Conservation (phyloP, 345 rosid species). For the Citrus mangshanensis region DNA sequence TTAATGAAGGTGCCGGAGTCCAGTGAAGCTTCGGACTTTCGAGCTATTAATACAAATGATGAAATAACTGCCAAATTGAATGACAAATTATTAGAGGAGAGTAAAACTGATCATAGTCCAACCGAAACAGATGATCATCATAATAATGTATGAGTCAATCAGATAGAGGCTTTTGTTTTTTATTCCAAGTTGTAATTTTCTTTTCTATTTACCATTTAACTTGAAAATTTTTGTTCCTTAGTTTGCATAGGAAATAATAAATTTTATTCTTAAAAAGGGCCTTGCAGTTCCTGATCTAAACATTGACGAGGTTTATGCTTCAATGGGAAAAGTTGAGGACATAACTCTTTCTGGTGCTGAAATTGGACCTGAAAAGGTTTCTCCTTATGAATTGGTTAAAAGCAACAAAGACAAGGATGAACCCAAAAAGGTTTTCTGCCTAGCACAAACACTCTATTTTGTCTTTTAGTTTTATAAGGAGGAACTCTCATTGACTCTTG, state of each 20-base stretch:
- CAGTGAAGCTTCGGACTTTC: conserved; percentile 13
- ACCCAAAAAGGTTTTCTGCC: conserved; percentile 31
- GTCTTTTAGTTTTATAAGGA: background rate
- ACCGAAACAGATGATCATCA: conserved; percentile 26
- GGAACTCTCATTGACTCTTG: conserved; percentile 3
- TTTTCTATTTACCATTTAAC: background rate
- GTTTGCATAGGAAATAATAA: conserved; percentile 4
- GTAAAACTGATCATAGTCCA: conserved; percentile 18
- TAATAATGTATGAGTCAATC: conserved; percentile 24
- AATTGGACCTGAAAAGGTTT: conserved; percentile 20
- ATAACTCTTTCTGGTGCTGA: conserved; percentile 17
- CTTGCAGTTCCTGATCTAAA: conserved; percentile 26
- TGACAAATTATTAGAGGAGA: conserved; percentile 24
- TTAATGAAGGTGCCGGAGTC: conserved; percentile 9
- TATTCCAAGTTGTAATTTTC: background rate
- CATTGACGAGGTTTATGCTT: conserved; percentile 16
- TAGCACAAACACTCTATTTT: background rate
- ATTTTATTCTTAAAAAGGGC: conserved; percentile 32
- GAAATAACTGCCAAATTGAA: conserved; percentile 28
- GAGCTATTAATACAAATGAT: conserved; percentile 23
- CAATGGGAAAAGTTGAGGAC: conserved; percentile 20
- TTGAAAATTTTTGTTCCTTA: background rate
- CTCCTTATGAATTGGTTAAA: conserved; percentile 23
- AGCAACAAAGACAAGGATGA: conserved; percentile 27
- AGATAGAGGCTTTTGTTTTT: background rate